Percentiles rank a stretch among this genome's conserved stretches.
Conservation (phyloP, 2,329 filamentous ascomycete species). For the Arthrobotrys iridis region DNA sequence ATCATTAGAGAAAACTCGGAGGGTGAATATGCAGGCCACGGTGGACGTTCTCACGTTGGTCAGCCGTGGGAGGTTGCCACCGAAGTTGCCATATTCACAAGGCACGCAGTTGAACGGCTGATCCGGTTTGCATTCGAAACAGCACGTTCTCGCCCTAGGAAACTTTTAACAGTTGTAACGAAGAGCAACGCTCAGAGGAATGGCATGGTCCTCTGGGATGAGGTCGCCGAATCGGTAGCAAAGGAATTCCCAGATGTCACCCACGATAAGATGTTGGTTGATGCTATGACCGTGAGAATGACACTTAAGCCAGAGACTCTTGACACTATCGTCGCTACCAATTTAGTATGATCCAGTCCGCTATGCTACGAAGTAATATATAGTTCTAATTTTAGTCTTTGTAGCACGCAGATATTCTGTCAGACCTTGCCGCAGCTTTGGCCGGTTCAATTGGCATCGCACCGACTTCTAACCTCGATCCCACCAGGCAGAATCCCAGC, state of each 20-base stretch:
- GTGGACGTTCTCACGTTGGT: conserved; percentile 70
- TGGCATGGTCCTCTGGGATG: conserved; percentile 76
- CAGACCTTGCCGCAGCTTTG: conserved; percentile 75
- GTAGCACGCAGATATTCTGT: conserved; percentile 71
- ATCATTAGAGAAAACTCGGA: conserved; percentile 75
- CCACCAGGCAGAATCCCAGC: conserved; percentile 64
- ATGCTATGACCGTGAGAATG: conserved; percentile 65
- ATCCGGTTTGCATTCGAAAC: conserved; percentile 73
- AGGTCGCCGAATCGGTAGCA: conserved; percentile 68
- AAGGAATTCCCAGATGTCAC: conserved; percentile 71
- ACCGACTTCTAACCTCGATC: conserved; percentile 75
- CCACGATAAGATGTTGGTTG: conserved; percentile 72
- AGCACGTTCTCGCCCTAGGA: conserved; percentile 68
- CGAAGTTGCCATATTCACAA: conserved; percentile 72
- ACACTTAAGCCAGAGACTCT: conserved; percentile 69
- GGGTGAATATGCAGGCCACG: conserved; percentile 73
- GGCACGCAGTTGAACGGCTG: conserved; percentile 69
- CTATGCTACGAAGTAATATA: conserved; percentile 60
- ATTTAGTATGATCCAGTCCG: conserved; percentile 59
- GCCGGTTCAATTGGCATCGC: conserved; percentile 78
- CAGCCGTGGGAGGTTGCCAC: conserved; percentile 71
- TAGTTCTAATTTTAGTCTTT: conserved; percentile 2
- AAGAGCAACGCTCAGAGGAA: conserved; percentile 75
- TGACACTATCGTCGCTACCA: conserved; percentile 73
- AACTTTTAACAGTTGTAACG: conserved; percentile 71